A percentile compares a stretch with the other conserved stretches of the same genome.
Conservation (phyloP, 192 early-diverging fungal species). For the Umbelopsis sp. region DNA sequence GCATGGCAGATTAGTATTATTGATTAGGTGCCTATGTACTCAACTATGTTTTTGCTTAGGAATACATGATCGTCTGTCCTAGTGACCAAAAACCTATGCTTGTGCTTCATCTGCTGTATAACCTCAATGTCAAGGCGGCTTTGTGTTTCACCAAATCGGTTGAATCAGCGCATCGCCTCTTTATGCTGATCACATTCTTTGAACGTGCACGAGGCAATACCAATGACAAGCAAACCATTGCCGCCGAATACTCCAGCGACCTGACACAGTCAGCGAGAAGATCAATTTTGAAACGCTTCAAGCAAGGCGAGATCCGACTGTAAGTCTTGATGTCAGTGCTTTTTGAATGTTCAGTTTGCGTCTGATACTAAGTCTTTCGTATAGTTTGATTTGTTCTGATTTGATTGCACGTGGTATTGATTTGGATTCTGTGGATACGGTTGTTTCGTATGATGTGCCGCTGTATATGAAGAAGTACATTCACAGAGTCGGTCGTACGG, state of each 20-base stretch:
- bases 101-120: constrained; percentile 80
- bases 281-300: constrained; percentile 66
- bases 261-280: constrained; percentile 63
- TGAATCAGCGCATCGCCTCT: constrained; percentile 86
- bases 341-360: background rate
- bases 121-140: constrained; percentile 58
- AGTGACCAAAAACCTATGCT: constrained; percentile 81
- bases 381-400: constrained; percentile 80
- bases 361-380: background rate
- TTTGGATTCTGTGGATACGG: constrained; percentile 73
- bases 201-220: constrained; percentile 28
- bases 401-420: constrained; percentile 90
- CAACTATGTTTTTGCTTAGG: constrained; percentile 35
- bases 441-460: constrained; percentile 90
- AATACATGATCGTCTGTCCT: constrained; percentile 71
- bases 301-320: constrained; percentile 65
- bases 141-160: constrained; percentile 91
- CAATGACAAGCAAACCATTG: constrained; percentile 34
- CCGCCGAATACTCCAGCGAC: constrained; percentile 80
- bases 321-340: constrained; percentile 28
- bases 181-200: constrained; percentile 68
- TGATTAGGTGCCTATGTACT: background rate
- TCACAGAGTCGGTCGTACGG: constrained; percentile 92
- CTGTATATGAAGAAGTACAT: constrained; percentile 83
- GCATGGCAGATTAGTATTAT: background rate